Base-by-base conservation (phyloP, 208 protist species). In the Naegleria lovaniensis region DNA sequence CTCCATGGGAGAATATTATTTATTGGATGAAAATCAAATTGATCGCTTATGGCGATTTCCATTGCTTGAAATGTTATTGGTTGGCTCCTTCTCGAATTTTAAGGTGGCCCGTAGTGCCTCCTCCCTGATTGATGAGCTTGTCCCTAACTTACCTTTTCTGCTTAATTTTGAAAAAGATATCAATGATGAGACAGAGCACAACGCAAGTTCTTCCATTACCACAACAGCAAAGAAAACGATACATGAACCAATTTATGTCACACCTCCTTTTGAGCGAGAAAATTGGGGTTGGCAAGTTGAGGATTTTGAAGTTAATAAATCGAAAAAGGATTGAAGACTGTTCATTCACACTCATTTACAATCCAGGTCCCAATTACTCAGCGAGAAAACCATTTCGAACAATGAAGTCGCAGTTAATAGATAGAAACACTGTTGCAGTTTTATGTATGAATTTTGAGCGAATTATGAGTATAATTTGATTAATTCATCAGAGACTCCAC, bases 401-500 rank as follows among this genome's bases (percentile, higher is more conserved):
- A n/a, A n/a, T n/a, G n/a, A n/a, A n/a, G n/a, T n/a, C n/a, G n/a
- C n/a, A n/a, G n/a, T n/a, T n/a, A n/a, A n/a, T n/a, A n/a, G n/a
- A n/a, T n/a, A n/a, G n/a, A n/a, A n/a, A n/a, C n/a, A n/a, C n/a
- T n/a, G n/a, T n/a, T 48, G 43, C 1, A 48, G 7, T 48, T 48
- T 48, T 48, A 48, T 7, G 43, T 67, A 67, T 67, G 3, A 29
- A 29, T 22, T 67, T 67, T 67, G 1, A 29, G 3, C 2, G 22
- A 67, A 67, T 95, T 92, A 96, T 75, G 92, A 91, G 92, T 97
- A 98, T 13, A 99, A 91, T 92, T 97, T 97, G 90, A 99, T 99
- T 92, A 99, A 97, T 93, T 99, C 98, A 92, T 99, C 98, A 19
- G 96, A 97, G 0, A 99, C 98, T 13, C 98, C 98, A 15, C 97